A percentile compares a stretch with the other conserved stretches of the same genome.
These are phyloP conservation scores for Trichosporon coremiiforme DNA, from an alignment of 1,284 basidiomycete genomes.

Conservation along the genomic window DNA sequence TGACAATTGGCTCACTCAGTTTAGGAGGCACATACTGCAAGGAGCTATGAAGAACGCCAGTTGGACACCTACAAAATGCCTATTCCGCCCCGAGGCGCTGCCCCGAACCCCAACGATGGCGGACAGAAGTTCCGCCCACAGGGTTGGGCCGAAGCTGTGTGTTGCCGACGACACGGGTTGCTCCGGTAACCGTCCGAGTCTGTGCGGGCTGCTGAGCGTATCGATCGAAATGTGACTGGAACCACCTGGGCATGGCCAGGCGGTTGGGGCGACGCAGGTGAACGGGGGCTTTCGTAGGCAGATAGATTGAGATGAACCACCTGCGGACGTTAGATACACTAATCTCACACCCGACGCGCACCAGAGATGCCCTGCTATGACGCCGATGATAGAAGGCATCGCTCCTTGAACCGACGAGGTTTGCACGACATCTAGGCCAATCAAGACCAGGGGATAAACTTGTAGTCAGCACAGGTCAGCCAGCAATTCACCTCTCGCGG, in stretches of 20 bases:
- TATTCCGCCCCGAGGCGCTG: slow-evolving; percentile 45
- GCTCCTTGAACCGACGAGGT: slow-evolving; percentile 43
- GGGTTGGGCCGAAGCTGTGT: slow-evolving; percentile 17
- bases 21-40: no score
- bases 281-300: slow-evolving; percentile 48
- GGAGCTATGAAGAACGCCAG: no score
- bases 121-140: slow-evolving; percentile 23
- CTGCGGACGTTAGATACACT: slow-evolving; percentile 28
- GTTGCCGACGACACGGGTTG: slow-evolving; percentile 10
- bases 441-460: slow-evolving; percentile 53
- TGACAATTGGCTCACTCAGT: no score
- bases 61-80: no score
- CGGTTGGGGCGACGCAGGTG: slow-evolving; percentile 47
- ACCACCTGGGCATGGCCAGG: slow-evolving; percentile 41
- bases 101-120: slow-evolving; percentile 53
- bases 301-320: slow-evolving; percentile 54
- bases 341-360: slow-evolving; percentile 24
- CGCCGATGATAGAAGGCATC: slow-evolving; percentile 44
- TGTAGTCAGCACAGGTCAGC: background rate
- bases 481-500: slow-evolving; percentile 47
- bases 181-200: slow-evolving; percentile 18
- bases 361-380: slow-evolving; percentile 54
- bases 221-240: slow-evolving; percentile 34
- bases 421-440: slow-evolving; percentile 49
- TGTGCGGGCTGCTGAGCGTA: background rate